Evolutionary conservation across 2,329 filamentous ascomycete species (phyloP).

Genomic region (Bipolaris cookei): DNA sequence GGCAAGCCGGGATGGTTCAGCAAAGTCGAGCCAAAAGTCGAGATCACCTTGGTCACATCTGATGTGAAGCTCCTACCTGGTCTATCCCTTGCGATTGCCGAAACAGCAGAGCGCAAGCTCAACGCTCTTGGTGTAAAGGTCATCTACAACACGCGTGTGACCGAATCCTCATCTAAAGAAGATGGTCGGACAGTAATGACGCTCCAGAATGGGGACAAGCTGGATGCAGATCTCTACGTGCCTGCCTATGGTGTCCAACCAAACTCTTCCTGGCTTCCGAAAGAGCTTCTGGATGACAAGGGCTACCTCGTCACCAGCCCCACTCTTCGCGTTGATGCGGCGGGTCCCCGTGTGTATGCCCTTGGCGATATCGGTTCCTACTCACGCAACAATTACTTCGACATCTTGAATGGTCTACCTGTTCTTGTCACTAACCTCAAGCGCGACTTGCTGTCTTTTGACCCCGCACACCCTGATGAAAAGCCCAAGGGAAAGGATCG

Average conservation of each 20-base stretch:
- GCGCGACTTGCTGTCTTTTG: slow-evolving; percentile 52
- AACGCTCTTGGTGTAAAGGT: slow-evolving; percentile 57
- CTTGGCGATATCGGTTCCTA: slow-evolving; percentile 56
- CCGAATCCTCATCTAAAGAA: slow-evolving; percentile 24
- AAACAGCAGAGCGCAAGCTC: slow-evolving; percentile 56
- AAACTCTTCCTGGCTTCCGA: slow-evolving; percentile 61
- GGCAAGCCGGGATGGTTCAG: slow-evolving; percentile 51
- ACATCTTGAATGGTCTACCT: slow-evolving; percentile 50
- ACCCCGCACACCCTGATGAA: slow-evolving; percentile 22
- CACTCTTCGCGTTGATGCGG: slow-evolving; percentile 55
- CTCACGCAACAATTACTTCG: slow-evolving; percentile 51
- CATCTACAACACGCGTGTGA: slow-evolving; percentile 49
- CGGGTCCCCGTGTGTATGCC: slow-evolving; percentile 56
- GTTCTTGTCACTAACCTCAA: slow-evolving; percentile 55
- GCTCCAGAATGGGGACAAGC: slow-evolving; percentile 52
- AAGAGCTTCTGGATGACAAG: slow-evolving; percentile 52
- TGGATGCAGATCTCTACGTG: slow-evolving; percentile 61
- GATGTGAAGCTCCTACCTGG: slow-evolving; percentile 50
- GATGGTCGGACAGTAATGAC: slow-evolving; percentile 51
- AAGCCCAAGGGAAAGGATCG: slow-evolving; percentile 38
- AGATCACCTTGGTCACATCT: slow-evolving; percentile 56
- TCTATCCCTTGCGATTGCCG: slow-evolving; percentile 50
- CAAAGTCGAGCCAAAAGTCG: slow-evolving; percentile 33
- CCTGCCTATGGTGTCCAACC: slow-evolving; percentile 59
- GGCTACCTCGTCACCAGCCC: slow-evolving; percentile 59